Base-by-base conservation (phyloP, 257 asterid species). In the Fraxinus anomala region DNA sequence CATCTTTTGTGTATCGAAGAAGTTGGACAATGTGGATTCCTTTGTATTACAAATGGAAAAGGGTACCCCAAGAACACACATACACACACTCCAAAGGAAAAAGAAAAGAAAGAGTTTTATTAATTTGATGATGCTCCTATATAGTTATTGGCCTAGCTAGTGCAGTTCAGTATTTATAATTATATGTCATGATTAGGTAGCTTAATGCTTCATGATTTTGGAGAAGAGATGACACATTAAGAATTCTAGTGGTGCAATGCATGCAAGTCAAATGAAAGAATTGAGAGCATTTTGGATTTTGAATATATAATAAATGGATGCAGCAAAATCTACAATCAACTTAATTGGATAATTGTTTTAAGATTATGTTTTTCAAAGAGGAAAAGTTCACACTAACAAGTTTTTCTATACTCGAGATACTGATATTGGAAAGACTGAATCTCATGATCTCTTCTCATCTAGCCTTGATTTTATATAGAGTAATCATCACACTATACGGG, bases 181-280 rank as follows among this genome's bases (percentile, higher is more conserved):
- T 23, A 73, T 47, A 47, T 68, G 75, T 33, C 34, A 79, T 49
- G 14, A 67, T 51, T 73, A 11, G 17, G 21, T n/a, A 14, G 31
- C 54, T 37, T 6, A 47, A 11, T 37, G 33, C 59, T 24, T 80
- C 40, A 73, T 31, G 47, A 67, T 72, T 17, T 24, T 51, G 73
- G 31, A 66, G 11, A 42, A 34, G 76, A 47, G 16, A 37, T 30
- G 44, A 0, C 5, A 61, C 63, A 9, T 74, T 5, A 16, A 21
- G 30, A n/a, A 56, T 59, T 21, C n/a, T 42, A 73, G 70, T 19
- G 70, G 79, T 69, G 79, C 47, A 49, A 69, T 69, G 75, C 78
- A 73, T 51, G 28, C 68, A 80, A 19, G 72, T 75, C 82, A 80
- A 74, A 51, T 74, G 79, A 77, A 68, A 77, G 68, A 49, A 70